Conservation (phyloP, 345 rosid species). For the rapeseed (Brassica napus) region Da-Ae NC_063451.1:42302001-42302500, state of each 20-base stretch:
- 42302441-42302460: not conserved
- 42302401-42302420: not conserved
- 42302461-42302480: conserved; percentile 38
- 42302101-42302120: too few relatives aligned
- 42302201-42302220: conserved; percentile 49
- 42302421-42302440: not conserved
- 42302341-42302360: not conserved
- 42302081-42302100: too few relatives aligned
- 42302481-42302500: conserved; percentile 39
- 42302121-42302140: too few relatives aligned
- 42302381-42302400: not conserved
- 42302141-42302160: too few relatives aligned
- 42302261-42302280: conserved; percentile 43
- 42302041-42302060: too few relatives aligned
- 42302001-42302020: too few relatives aligned
- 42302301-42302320: not conserved
- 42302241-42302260: conserved; percentile 43
- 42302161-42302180: too few relatives aligned
- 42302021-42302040: too few relatives aligned
- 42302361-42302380: not conserved
- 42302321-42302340: not conserved
- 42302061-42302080: too few relatives aligned
- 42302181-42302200: not conserved
- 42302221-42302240: conserved; percentile 44
- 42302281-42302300: not conserved